Conservation (phyloP, 169 alveolate species). For the Perkinsus marinus region DNA sequence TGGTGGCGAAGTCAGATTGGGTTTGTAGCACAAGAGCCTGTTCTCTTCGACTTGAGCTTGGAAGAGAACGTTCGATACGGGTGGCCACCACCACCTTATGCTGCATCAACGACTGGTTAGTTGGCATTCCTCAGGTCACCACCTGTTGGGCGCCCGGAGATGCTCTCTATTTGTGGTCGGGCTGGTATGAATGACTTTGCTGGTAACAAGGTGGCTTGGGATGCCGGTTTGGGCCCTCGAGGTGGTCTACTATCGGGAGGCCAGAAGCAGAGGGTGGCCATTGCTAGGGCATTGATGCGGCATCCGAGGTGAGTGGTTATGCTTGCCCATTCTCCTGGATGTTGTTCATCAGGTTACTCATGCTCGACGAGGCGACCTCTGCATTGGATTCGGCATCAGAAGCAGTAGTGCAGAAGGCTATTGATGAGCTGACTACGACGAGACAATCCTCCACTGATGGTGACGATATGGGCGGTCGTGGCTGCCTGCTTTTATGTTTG, state of each 20-base stretch:
- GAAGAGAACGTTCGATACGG: conserved; percentile 67
- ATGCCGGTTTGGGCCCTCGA: conserved; percentile 40
- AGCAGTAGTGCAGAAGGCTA: conserved; percentile 24
- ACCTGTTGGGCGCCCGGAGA: background rate
- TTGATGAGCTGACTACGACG: conserved; percentile 26
- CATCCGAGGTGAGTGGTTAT: conserved; percentile 14
- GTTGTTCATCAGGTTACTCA: conserved; percentile 27
- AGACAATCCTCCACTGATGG: background rate
- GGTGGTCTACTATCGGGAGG: conserved; percentile 54
- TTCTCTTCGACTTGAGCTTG: conserved; percentile 5
- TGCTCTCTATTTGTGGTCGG: conserved; percentile 17
- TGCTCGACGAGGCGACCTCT: conserved; percentile 75
- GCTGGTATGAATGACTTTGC: conserved; percentile 16
- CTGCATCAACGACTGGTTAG: background rate
- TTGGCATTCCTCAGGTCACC: background rate
- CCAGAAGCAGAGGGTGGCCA: conserved; percentile 58
- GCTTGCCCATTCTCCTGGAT: background rate
- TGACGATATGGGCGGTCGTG: background rate
- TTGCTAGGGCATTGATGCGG: conserved; percentile 52
- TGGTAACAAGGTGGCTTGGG: conserved; percentile 48
- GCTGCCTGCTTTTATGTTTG: too few species aligned
- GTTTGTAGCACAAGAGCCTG: conserved; percentile 17
- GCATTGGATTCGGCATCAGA: conserved; percentile 54
- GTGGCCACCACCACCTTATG: background rate
- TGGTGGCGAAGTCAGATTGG: conserved; percentile 20